Evolutionary conservation across 1,139 yeast species (phyloP).

Genomic region (Candida frijolesensis): DNA sequence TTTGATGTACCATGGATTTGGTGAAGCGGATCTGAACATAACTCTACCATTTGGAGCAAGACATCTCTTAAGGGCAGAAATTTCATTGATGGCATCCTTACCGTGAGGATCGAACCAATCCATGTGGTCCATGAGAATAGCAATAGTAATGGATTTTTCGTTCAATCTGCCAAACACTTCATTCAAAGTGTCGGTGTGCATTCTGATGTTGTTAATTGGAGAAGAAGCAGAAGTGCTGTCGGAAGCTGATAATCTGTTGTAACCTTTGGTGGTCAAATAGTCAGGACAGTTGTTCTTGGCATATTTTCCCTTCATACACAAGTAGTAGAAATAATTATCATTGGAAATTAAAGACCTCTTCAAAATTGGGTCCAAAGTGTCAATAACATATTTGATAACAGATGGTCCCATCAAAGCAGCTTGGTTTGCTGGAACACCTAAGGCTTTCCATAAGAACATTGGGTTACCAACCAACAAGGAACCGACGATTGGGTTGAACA

Average conservation of each 20-base stretch:
- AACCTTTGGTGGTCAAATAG: slow-evolving; percentile 65
- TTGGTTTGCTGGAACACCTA: slow-evolving; percentile 85
- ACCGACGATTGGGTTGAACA: slow-evolving; percentile 71
- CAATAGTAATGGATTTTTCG: slow-evolving; percentile 66
- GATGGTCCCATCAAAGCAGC: slow-evolving; percentile 78
- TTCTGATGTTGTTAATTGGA: slow-evolving; percentile 67
- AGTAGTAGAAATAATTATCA: slow-evolving; percentile 79
- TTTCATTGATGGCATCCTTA: slow-evolving; percentile 64
- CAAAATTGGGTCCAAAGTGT: slow-evolving; percentile 77
- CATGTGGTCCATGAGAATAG: slow-evolving; percentile 90
- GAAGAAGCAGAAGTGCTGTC: slow-evolving; percentile 20
- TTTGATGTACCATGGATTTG: slow-evolving; percentile 74
- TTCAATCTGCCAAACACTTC: slow-evolving; percentile 72
- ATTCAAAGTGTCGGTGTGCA: slow-evolving; percentile 78
- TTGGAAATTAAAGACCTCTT: slow-evolving; percentile 61
- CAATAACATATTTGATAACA: slow-evolving; percentile 68
- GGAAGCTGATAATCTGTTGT: slow-evolving; percentile 44
- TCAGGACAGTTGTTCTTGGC: slow-evolving; percentile 72
- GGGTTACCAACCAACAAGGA: slow-evolving; percentile 77
- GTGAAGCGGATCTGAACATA: slow-evolving; percentile 74
- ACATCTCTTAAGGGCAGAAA: slow-evolving; percentile 63
- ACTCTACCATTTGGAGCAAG: slow-evolving; percentile 72
- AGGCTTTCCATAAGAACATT: slow-evolving; percentile 80
- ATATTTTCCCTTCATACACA: slow-evolving; percentile 65
- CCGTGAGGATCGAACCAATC: slow-evolving; percentile 82